Percentiles rank a stretch among this genome's conserved stretches.
Evolutionary conservation across 257 asterid species (phyloP).

Genomic region (Lithospermum erythrorhizon): DNA sequence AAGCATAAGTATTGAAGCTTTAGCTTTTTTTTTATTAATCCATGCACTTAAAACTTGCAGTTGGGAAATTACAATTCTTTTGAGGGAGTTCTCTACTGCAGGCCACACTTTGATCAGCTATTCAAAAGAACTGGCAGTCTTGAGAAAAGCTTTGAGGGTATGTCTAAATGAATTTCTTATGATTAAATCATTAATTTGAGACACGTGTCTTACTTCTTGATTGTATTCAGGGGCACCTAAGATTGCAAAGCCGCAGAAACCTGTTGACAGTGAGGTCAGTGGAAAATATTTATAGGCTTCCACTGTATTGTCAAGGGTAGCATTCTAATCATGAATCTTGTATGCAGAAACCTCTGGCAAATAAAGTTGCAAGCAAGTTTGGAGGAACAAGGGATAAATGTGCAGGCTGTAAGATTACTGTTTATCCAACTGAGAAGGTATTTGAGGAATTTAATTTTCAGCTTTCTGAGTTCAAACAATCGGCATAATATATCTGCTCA

Average conservation of each 20-base stretch:
- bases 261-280: constrained; percentile 51
- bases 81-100: constrained; percentile 94
- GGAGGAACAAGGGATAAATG: constrained; percentile 86
- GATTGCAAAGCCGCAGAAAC: constrained; percentile 74
- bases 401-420: constrained; percentile 62
- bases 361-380: constrained; percentile 67
- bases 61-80: constrained; percentile 87
- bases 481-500: not conserved
- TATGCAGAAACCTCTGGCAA: constrained; percentile 55
- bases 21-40: not conserved
- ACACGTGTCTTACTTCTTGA: not conserved
- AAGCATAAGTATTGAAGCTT: constrained; percentile 1
- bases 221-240: constrained; percentile 68
- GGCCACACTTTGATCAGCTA: constrained; percentile 99
- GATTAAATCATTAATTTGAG: not conserved
- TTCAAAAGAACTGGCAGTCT: constrained; percentile 94
- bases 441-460: not conserved
- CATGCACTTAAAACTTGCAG: constrained; percentile 26
- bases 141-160: constrained; percentile 95
- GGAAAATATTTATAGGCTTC: not conserved
- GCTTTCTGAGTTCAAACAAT: not conserved
- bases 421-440: constrained; percentile 95
- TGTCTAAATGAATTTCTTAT: not conserved
- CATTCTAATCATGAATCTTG: constrained; percentile 1
- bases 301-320: not conserved